phyloP scores from a whole-genome alignment of 768 basidiomycete genomes.

The Collybiopsis luxurians region DNA sequence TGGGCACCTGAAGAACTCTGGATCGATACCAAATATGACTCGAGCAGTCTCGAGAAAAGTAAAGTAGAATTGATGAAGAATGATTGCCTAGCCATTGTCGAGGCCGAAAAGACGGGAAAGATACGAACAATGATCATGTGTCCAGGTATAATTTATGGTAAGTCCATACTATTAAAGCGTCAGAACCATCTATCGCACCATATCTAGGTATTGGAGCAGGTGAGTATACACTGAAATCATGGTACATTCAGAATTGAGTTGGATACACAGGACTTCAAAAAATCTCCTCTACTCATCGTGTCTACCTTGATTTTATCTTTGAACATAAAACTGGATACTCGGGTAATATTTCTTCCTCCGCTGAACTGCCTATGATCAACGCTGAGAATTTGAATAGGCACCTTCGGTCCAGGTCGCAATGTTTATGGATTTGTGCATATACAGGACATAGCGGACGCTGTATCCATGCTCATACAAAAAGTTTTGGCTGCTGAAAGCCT shows the following conservation, averaged over 20 bases:
- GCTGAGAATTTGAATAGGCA: slow-evolving; percentile 5
- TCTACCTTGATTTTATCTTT: slow-evolving; percentile 31
- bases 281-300: slow-evolving; percentile 32
- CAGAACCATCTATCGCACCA: background rate
- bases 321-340: slow-evolving; percentile 28
- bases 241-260: background rate
- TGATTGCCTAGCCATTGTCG: slow-evolving; percentile 29
- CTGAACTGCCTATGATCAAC: background rate
- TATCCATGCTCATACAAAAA: slow-evolving; percentile 34
- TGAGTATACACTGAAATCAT: slow-evolving; percentile 9
- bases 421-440: slow-evolving; percentile 37
- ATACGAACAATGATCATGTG: slow-evolving; percentile 42
- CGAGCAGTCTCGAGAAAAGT: slow-evolving; percentile 21
- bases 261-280: slow-evolving; percentile 30
- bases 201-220: slow-evolving; percentile 40
- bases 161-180: background rate
- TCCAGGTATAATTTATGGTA: slow-evolving; percentile 37
- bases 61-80: slow-evolving; percentile 15
- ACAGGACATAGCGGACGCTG: slow-evolving; percentile 33
- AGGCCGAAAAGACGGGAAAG: slow-evolving; percentile 37
- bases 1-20: slow-evolving; percentile 27
- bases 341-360: slow-evolving; percentile 4
- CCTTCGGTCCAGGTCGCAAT: slow-evolving; percentile 40
- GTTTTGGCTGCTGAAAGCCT: slow-evolving; percentile 35
- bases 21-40: slow-evolving; percentile 34